Evolutionary conservation across 2,329 filamentous ascomycete species (phyloP), one percentile per base, ranked within the genome.

Genomic region (Lecanoromycetidae sp.): DNA sequence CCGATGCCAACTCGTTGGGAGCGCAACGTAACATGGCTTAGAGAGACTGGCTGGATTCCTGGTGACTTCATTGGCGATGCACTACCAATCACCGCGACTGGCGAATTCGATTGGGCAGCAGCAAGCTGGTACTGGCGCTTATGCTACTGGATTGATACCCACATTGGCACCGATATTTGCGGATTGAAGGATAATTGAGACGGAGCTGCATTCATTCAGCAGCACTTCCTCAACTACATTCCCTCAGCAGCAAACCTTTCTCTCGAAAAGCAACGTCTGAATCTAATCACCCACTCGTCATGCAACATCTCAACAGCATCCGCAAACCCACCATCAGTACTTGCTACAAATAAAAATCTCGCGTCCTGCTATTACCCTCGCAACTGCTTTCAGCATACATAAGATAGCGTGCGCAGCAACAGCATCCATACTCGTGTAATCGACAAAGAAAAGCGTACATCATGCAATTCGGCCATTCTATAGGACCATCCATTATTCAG

Each of bases 81-180:
- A 60, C 78, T 90, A 32, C 85, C 85, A 6, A 72, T 82, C 34
- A 81, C 74, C 44, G 82, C 87, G 44, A 70, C 74, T 35, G 85
- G 84, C 48, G 79, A 78, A 34, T 88, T 94, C 56, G 88, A 95
- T 63, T 84, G 80, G 70, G 76, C 76, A 34, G 70, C 67, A 37
- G 77, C 76, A 5, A 75, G 72, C 53, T 56, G 71, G 46, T 81
- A 80, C 55, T 81, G 77, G 77, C 63, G 68, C 20, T 65, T 77
- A 49, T 80, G 75, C 69, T 73, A 71, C 50, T 70, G 66, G 61
- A 57, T 80, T 13, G 77, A 82, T 56, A 60, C 57, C 17, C 60
- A 71, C 37, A 57, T 78, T n/a, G 74, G 75, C 2, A 77, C 74
- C 1, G 76, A 80, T 55, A 70, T 80, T 49, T 80, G 76, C 60